Conservation (phyloP, 495 filamentous ascomycete species). For the Aspergillus hancockii region DNA sequence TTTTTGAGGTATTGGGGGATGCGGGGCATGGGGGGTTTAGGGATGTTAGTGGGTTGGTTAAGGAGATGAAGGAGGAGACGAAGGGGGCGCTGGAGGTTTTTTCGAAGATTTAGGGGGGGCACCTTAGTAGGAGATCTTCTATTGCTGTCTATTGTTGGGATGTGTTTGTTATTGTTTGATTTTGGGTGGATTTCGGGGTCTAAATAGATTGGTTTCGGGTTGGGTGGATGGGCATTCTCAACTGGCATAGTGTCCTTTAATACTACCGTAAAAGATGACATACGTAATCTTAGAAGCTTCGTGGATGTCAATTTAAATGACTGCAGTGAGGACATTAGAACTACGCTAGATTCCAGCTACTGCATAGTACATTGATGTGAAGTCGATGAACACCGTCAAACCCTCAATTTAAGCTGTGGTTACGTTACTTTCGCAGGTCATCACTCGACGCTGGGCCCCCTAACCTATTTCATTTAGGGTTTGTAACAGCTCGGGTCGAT, state of each 20-base stretch:
- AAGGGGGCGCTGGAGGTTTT: slow-evolving; percentile 64
- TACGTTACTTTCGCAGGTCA: neutral
- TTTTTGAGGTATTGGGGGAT: slow-evolving; percentile 94
- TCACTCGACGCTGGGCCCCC: slow-evolving; percentile 5
- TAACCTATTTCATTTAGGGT: slow-evolving; percentile 33
- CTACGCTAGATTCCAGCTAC: slow-evolving; percentile 18
- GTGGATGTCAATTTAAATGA: neutral
- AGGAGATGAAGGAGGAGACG: slow-evolving; percentile 69
- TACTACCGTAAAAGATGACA: neutral
- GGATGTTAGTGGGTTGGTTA: slow-evolving; percentile 72
- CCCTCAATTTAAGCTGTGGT: neutral
- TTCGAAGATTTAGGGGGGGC: slow-evolving; percentile 62
- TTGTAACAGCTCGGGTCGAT: slow-evolving; percentile 12
- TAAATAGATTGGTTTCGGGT: neutral
- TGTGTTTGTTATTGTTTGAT: too few species aligned
- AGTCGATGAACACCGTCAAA: slow-evolving; percentile 1
- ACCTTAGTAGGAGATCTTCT: too few species aligned
- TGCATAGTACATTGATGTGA: slow-evolving; percentile 15
- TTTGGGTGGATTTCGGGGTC: neutral
- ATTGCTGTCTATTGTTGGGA: too few species aligned
- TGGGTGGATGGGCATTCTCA: neutral
- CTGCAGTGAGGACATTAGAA: slow-evolving; percentile 5
- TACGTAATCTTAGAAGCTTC: neutral
- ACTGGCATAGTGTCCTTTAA: neutral
- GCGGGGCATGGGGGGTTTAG: slow-evolving; percentile 70